A percentile compares a stretch with the other conserved stretches of the same genome.
Evolutionary conservation across 2,329 filamentous ascomycete genomes (phyloP).

Genomic region (Chaetomium sp.): DNA sequence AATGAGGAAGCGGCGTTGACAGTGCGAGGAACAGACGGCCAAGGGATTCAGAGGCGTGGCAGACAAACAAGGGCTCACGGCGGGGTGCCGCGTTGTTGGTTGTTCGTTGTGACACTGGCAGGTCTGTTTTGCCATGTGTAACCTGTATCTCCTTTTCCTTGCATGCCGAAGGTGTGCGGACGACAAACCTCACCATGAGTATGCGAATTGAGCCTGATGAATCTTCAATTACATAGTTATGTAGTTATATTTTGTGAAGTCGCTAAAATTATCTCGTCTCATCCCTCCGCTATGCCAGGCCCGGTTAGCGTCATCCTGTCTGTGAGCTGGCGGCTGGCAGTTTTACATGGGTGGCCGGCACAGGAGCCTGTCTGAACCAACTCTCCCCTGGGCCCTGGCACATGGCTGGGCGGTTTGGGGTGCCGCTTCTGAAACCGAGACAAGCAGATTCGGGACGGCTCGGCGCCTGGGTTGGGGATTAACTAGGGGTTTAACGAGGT

Average conservation of each 20-base stretch:
- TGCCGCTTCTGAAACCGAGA: slow-evolving; percentile 24
- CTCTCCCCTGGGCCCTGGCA: not conserved
- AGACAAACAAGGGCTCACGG: not conserved
- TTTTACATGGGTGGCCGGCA: not conserved
- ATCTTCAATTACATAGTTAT: not conserved
- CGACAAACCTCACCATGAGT: not conserved
- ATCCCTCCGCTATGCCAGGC: not conserved
- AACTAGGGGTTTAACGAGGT: not conserved
- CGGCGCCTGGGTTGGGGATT: not conserved
- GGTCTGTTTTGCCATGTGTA: no score
- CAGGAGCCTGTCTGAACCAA: not conserved
- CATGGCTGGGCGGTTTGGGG: slow-evolving; percentile 19
- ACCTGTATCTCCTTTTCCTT: no score
- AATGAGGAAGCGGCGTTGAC: not conserved
- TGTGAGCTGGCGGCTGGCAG: not conserved
- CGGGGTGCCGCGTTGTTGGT: not conserved
- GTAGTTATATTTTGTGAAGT: not conserved
- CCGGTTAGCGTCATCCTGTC: not conserved
- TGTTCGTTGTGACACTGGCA: no score
- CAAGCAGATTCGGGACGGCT: slow-evolving; percentile 19
- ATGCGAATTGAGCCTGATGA: not conserved
- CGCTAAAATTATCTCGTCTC: not conserved
- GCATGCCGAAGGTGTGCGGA: not conserved
- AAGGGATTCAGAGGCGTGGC: not conserved
- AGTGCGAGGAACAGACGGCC: not conserved